Base-by-base conservation (phyloP, 2,329 filamentous ascomycete species). In the Hawksworthiomyces lignivorus region DNA sequence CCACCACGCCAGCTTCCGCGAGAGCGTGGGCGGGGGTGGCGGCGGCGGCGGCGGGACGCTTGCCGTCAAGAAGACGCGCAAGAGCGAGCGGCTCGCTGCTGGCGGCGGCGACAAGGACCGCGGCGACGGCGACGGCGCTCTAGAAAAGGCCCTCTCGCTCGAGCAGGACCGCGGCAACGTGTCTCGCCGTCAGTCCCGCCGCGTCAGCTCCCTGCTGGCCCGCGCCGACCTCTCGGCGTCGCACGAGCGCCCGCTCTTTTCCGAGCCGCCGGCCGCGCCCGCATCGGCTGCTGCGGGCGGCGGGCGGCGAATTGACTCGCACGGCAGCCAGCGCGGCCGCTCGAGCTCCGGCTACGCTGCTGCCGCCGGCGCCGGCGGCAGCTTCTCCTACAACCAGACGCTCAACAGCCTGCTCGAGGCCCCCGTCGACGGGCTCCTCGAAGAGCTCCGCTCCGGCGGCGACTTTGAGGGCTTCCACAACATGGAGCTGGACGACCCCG, bases 121-220 rank as follows among this genome's bases (percentile, higher is more conserved):
- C 4, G 26, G 9, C 7, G 64, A n/a, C n/a, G 35, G 5, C n/a
- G 40, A 38, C 6, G 22, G 11, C 2, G 63, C 71, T 0, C 57
- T 78, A 31, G 80, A 85, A 49, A 67, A 87, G 32, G 82, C 81
- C 4, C 73, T 82, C 3, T 77, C 82, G 1, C 63, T 90, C n/a
- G 84, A 85, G 42, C 75, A 84, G 31, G 83, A 87, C 43, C 73
- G 72, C 42, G 57, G 61, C n/a, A 68, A 70, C 14, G 68, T 69
- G 11, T 72, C 71, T 0, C 65, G 77, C 39, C 69, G 77, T 45
- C 77, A 77, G 47, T 82, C 78, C 15, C 79, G 92, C 32, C 78
- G 92, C 38, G 84, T 97, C 20, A 98, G 92, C 65, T 97, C 90
- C 14, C 75, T 95, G 63, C 70, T 96, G 40, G 89, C 89, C 14